phyloP scores from a whole-genome alignment of 805 yeast species.

The Schizosaccharomyces lindneri region DNA sequence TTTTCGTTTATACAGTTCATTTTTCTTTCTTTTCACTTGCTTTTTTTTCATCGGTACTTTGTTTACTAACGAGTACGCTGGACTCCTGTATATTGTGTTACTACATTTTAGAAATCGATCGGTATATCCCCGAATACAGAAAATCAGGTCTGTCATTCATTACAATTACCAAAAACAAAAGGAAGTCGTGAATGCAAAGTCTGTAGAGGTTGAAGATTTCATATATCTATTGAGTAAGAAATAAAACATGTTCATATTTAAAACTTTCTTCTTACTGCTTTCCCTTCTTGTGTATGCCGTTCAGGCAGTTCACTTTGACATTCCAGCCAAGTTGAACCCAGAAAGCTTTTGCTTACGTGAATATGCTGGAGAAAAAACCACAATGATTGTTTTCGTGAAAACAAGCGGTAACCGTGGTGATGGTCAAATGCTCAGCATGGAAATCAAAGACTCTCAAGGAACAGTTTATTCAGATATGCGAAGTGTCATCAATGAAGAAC shows the following conservation, averaged over 20 bases:
- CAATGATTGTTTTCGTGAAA: slow-evolving; percentile 63
- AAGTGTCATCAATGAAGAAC: slow-evolving; percentile 46
- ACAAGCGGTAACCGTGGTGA: slow-evolving; percentile 60
- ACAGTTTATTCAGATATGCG: slow-evolving; percentile 61
- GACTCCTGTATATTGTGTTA: too few species aligned
- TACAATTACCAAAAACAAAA: too few species aligned
- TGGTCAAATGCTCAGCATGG: slow-evolving; percentile 55
- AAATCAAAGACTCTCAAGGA: slow-evolving; percentile 16
- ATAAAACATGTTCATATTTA: neutral
- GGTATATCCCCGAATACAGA: too few species aligned
- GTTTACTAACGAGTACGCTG: too few species aligned
- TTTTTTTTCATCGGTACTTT: too few species aligned
- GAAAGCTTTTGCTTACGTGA: slow-evolving; percentile 73
- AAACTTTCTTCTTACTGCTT: slow-evolving; percentile 6
- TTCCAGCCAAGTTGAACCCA: neutral
- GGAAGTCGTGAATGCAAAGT: too few species aligned
- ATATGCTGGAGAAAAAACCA: slow-evolving; percentile 58
- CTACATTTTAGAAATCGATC: too few species aligned
- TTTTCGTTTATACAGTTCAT: too few species aligned
- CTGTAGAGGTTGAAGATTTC: too few species aligned
- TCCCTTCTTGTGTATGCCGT: neutral
- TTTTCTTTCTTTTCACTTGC: too few species aligned
- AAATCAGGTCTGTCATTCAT: too few species aligned
- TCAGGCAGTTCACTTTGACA: neutral
- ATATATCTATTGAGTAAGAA: too few species aligned